phyloP scores from a whole-genome alignment of 208 protist genomes.

The Acanthamoeba divionensis region DNA sequence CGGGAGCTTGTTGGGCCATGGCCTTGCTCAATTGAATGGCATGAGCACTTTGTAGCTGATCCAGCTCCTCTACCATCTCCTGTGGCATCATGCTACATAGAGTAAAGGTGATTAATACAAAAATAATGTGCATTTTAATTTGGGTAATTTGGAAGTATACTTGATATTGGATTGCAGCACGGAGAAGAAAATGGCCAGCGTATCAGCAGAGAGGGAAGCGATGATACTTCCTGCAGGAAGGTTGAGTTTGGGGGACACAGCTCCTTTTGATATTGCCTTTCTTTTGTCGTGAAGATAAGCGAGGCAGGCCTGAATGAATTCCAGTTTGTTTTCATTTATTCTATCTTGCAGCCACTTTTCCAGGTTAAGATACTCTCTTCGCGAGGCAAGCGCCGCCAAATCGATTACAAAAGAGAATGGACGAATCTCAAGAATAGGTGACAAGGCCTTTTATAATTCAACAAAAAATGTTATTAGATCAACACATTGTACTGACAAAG shows the following conservation, averaged over 20 bases:
- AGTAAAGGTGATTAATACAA: not conserved
- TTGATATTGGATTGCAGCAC: constrained; percentile 51
- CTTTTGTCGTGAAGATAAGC: constrained; percentile 55
- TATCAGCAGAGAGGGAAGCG: constrained; percentile 6
- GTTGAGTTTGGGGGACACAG: not conserved
- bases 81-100: constrained; percentile 36
- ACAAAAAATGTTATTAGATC: not conserved
- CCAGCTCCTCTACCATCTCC: constrained; percentile 42
- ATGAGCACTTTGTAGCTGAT: constrained; percentile 41
- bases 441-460: constrained; percentile 51
- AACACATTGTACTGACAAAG: not conserved
- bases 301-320: constrained; percentile 42
- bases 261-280: not conserved
- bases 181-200: constrained; percentile 41
- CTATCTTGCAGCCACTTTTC: constrained; percentile 74
- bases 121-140: not conserved
- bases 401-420: constrained; percentile 78
- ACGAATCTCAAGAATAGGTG: constrained; percentile 63
- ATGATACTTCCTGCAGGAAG: not conserved
- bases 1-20: not conserved
- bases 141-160: not conserved
- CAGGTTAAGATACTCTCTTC: constrained; percentile 77
- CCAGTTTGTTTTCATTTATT: constrained; percentile 50
- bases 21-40: constrained; percentile 48
- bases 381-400: constrained; percentile 72